A percentile compares a stretch with the other conserved stretches of the same genome.
phyloP scores from a whole-genome alignment of 345 rosid species.

The Gossypium mustelinum region DNA sequence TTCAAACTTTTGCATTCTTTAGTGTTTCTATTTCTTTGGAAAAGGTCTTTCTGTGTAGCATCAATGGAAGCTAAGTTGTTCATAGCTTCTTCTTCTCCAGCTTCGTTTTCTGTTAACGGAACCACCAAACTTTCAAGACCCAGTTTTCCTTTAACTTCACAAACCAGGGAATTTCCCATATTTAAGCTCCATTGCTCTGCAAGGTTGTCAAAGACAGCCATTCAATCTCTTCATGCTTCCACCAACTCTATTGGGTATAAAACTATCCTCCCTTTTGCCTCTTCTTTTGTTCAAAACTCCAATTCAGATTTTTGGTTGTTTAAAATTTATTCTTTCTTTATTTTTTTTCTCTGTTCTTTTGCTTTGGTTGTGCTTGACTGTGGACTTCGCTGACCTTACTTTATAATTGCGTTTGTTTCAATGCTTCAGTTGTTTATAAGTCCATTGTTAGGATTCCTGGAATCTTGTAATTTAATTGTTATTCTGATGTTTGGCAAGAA shows the following conservation, averaged over 20 bases:
- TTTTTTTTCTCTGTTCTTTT: background rate
- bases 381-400: background rate
- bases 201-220: conserved; percentile 29
- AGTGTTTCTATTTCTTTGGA: background rate
- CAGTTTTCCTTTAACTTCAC: conserved; percentile 20
- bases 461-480: background rate
- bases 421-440: background rate
- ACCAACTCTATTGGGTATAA: conserved; percentile 45
- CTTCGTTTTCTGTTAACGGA: conserved; percentile 23
- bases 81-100: conserved; percentile 32
- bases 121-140: conserved; percentile 21
- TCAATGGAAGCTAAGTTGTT: conserved; percentile 54
- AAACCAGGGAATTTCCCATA: conserved; percentile 6
- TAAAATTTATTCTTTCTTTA: background rate
- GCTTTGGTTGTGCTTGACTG: background rate
- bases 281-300: background rate
- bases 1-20: background rate
- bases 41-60: conserved; percentile 13
- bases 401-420: background rate
- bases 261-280: conserved; percentile 12
- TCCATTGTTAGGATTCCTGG: background rate
- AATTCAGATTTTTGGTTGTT: conserved; percentile 5
- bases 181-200: conserved; percentile 22
- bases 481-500: background rate
- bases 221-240: conserved; percentile 33